Percentiles rank a stretch among this genome's conserved stretches.
These are phyloP conservation scores for Cercospora zeina DNA, from an alignment of 2,329 filamentous ascomycete species.

Conservation along the genomic window DNA sequence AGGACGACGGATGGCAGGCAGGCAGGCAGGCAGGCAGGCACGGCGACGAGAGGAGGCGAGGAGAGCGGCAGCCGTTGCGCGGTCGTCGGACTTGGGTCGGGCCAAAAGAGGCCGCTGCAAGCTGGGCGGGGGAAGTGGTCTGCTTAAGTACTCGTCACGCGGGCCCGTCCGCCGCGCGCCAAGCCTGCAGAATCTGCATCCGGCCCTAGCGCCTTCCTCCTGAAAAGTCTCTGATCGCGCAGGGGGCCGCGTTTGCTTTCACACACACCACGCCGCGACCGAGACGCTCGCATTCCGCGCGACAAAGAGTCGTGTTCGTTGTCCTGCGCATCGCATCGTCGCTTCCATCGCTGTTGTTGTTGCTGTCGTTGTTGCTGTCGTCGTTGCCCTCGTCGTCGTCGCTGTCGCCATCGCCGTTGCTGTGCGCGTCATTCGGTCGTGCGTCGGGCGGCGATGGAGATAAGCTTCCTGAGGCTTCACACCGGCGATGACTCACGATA, in stretches of 20 bases:
- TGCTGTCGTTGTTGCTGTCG: not conserved
- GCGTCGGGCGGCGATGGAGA: conserved; percentile 13
- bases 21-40: too few species aligned
- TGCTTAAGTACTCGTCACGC: conserved; percentile 8
- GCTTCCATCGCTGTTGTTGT: not conserved
- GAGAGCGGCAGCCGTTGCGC: conserved; percentile 4
- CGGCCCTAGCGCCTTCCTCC: conserved; percentile 3
- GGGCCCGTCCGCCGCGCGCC: not conserved
- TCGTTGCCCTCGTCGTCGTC: not conserved
- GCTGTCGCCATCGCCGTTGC: too few species aligned
- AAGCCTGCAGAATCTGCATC: not conserved
- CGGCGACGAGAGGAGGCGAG: conserved; percentile 14
- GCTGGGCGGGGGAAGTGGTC: conserved; percentile 2
- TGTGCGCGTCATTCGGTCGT: not conserved
- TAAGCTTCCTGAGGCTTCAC: conserved; percentile 16
- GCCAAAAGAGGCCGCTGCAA: not conserved
- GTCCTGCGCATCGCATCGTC: not conserved
- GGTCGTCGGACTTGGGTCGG: conserved; percentile 13
- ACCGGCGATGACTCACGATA: conserved; percentile 12
- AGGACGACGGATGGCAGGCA: conserved; percentile 7
- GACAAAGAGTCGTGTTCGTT: not conserved
- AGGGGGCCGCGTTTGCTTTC: not conserved
- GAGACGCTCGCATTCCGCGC: not conserved
- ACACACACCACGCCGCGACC: not conserved
- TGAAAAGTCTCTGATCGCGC: conserved; percentile 11